phyloP scores from a whole-genome alignment of 169 alveolate species.

The Plasmodium inui region DNA sequence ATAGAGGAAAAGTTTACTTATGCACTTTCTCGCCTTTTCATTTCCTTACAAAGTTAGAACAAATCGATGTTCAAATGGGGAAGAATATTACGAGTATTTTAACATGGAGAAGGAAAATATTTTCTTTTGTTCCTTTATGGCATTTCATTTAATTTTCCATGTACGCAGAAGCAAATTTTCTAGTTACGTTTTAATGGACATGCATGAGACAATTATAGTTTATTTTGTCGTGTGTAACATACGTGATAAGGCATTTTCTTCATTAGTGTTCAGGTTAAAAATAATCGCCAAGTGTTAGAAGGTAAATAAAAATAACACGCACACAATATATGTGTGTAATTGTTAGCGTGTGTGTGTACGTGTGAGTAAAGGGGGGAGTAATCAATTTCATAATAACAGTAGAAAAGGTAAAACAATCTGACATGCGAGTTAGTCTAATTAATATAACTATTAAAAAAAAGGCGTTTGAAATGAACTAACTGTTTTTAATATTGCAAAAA shows the following conservation, averaged over 20 bases:
- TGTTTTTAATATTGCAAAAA: not conserved
- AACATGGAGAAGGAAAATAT: not conserved
- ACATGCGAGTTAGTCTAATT: not conserved
- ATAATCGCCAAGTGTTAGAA: not conserved
- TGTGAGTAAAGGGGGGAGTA: not conserved
- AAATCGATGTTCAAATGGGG: not conserved
- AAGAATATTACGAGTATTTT: not conserved
- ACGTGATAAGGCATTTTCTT: not conserved
- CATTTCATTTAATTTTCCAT: conserved; percentile 15
- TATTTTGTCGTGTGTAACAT: not conserved
- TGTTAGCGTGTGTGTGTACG: not conserved
- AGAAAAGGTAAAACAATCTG: not conserved
- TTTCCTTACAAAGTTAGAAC: not conserved
- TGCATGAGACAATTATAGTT: not conserved
- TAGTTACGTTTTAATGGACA: not conserved
- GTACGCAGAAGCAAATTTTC: not conserved
- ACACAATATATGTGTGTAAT: not conserved
- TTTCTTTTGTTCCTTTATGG: conserved; percentile 4
- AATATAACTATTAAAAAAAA: not conserved
- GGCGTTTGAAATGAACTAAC: not conserved
- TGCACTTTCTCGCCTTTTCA: not conserved
- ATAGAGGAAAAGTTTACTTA: not conserved
- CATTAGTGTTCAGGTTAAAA: not conserved
- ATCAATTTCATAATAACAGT: not conserved
- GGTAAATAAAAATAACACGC: not conserved